Conservation (phyloP, 2,329 filamentous ascomycete species). For the Penicillium vulpinum region DNA sequence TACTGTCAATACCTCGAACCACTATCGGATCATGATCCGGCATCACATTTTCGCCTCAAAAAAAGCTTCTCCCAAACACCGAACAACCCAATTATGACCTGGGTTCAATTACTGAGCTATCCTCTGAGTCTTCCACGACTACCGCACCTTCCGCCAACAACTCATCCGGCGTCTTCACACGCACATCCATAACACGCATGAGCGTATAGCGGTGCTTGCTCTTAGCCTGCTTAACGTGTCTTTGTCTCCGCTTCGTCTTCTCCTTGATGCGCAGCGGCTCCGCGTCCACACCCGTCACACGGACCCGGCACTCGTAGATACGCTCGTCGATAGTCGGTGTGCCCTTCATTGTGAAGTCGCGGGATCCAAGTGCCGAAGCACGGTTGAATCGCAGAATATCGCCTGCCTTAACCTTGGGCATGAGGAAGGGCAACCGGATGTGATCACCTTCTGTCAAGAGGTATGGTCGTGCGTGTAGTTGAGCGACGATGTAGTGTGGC, state of each 20-base stretch:
- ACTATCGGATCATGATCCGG: neutral
- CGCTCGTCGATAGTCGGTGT: conserved; percentile 78
- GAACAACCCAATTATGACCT: conserved; percentile 15
- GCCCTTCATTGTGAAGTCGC: conserved; percentile 87
- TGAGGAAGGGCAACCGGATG: conserved; percentile 75
- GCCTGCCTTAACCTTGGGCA: conserved; percentile 73
- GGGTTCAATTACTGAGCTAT: conserved; percentile 25
- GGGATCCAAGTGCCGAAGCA: conserved; percentile 75
- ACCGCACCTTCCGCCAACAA: conserved; percentile 48
- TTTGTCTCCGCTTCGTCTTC: conserved; percentile 75
- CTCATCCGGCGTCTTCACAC: conserved; percentile 61
- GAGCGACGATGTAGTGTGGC: conserved; percentile 50
- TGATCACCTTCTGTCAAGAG: conserved; percentile 64
- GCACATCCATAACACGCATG: conserved; percentile 78
- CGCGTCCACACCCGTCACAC: conserved; percentile 79
- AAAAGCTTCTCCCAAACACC: neutral
- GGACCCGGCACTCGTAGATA: conserved; percentile 80
- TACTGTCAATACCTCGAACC: neutral
- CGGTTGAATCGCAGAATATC: conserved; percentile 87
- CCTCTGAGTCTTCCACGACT: conserved; percentile 32
- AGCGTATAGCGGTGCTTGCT: conserved; percentile 93
- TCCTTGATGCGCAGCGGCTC: conserved; percentile 75
- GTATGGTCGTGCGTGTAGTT: conserved; percentile 52
- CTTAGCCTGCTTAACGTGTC: conserved; percentile 69
- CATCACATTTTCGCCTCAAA: conserved; percentile 2